Base-by-base conservation (phyloP, 352 stramenopile genomes). In the Peronospora farinosa region DNA sequence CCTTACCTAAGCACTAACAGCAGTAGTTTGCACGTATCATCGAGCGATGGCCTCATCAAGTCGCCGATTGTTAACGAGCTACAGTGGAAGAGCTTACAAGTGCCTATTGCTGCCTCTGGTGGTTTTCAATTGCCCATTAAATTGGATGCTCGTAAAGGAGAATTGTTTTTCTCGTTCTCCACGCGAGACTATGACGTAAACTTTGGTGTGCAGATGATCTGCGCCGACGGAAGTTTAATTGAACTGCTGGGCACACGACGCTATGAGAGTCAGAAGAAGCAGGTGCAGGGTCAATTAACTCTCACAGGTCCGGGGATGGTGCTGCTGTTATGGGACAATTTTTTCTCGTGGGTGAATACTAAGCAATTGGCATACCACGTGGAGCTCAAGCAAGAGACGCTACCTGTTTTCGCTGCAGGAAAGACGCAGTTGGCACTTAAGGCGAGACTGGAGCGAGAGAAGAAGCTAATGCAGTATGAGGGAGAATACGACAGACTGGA, bases 321-420 rank as follows among this genome's bases (percentile, higher is more conserved):
- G 51, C 46, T 87, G 56, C 47, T 91, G 16, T 35, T 86, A 19
- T 91, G 77, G 77, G 78, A 91, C 66, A 91, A 91, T 37, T 85
- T 73, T 41, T 91, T 82, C 47, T 89, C 78, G 56, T 91, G 80
- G 80, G 59, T 91, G 43, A 88, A 88, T 47, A 51, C 65, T 17
- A 91, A 91, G 54, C 75, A 88, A 37, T 65, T 91, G 37, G 71
- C 78, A 37, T 91, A 91, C 58, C 60, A 57, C 21, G 67, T 91
- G 53, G 74, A 86, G 43, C 67, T 91, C 2, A 67, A 70, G 30
- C 77, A 91, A 47, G 74, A 82, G 30, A 74, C 69, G 31, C 46
- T 60, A 19, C 65, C 69, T 1, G 57, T 54, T n/a, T 78, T 63
- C 7, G 63, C 67, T 1, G 52, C 39, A 1, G 59, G 70, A 51